These are phyloP conservation scores for Gossypium herbaceum DNA, from an alignment of 345 rosid species.

Conservation along the genomic window DNA sequence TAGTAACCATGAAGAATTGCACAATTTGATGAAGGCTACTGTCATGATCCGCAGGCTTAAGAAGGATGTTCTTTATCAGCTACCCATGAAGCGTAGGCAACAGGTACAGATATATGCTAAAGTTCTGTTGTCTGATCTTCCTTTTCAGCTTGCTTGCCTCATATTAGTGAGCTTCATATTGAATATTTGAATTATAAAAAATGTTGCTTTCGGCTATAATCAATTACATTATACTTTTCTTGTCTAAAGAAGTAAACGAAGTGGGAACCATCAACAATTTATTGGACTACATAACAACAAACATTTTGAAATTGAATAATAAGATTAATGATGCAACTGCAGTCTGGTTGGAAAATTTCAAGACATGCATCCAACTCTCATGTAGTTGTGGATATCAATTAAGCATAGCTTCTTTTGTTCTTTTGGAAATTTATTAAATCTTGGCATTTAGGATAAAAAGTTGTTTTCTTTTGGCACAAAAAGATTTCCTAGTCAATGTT, in stretches of 20 bases:
- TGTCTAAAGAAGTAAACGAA: background rate
- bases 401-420: background rate
- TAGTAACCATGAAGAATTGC: conserved; percentile 96
- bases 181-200: background rate
- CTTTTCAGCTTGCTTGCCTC: background rate
- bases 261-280: background rate
- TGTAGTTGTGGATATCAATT: background rate
- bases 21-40: conserved; percentile 93
- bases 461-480: background rate
- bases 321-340: conserved; percentile 5
- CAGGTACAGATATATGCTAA: conserved; percentile 43
- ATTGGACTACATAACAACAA: background rate
- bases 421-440: conserved; percentile 12
- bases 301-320: background rate
- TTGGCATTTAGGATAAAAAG: background rate
- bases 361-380: background rate
- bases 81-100: conserved; percentile 87
- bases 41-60: conserved; percentile 93
- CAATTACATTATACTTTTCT: conserved; percentile 7
- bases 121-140: background rate
- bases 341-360: background rate
- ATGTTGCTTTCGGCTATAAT: background rate
- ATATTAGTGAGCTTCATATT: conserved; percentile 2
- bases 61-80: conserved; percentile 85
- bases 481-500: conserved; percentile 4